Conservation (phyloP, 345 rosid genomes). For the Isatis tinctoria region DNA sequence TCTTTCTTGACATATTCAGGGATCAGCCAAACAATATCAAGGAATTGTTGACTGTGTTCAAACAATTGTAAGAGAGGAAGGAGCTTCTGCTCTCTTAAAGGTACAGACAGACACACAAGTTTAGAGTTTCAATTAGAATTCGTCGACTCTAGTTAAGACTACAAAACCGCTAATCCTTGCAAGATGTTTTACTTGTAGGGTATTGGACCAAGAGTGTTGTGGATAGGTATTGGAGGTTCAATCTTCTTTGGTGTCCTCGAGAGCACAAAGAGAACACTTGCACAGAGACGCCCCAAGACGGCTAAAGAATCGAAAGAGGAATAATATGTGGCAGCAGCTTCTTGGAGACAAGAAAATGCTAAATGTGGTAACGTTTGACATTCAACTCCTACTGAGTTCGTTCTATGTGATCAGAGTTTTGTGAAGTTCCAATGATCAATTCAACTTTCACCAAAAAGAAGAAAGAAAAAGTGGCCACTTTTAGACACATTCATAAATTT, state of each 20-base stretch:
- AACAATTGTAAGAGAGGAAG: constrained; percentile 80
- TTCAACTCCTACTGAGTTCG: background rate
- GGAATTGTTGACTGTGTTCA: constrained; percentile 88
- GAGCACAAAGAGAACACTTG: constrained; percentile 70
- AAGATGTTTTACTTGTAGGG: constrained; percentile 43
- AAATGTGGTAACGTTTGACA: background rate
- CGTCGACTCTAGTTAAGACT: background rate
- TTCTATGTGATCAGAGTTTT: constrained; percentile 4
- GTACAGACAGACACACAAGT: constrained; percentile 29
- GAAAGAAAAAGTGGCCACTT: background rate
- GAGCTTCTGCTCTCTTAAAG: constrained; percentile 84
- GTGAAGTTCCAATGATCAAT: background rate
- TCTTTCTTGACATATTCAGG: constrained; percentile 37
- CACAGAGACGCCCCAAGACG: constrained; percentile 45
- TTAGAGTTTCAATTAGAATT: background rate
- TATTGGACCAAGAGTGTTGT: constrained; percentile 77
- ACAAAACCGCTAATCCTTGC: background rate
- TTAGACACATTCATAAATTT: background rate
- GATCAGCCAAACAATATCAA: constrained; percentile 72
- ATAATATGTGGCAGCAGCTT: background rate
- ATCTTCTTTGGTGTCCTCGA: constrained; percentile 87
- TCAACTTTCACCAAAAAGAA: background rate
- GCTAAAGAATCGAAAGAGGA: constrained; percentile 30
- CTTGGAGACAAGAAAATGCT: background rate
- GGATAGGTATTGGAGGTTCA: constrained; percentile 95